Percentiles rank a stretch among this genome's conserved stretches.
These are phyloP conservation scores for Leccinum barrowsii DNA, from an alignment of 768 basidiomycete genomes.

Conservation along the genomic window DNA sequence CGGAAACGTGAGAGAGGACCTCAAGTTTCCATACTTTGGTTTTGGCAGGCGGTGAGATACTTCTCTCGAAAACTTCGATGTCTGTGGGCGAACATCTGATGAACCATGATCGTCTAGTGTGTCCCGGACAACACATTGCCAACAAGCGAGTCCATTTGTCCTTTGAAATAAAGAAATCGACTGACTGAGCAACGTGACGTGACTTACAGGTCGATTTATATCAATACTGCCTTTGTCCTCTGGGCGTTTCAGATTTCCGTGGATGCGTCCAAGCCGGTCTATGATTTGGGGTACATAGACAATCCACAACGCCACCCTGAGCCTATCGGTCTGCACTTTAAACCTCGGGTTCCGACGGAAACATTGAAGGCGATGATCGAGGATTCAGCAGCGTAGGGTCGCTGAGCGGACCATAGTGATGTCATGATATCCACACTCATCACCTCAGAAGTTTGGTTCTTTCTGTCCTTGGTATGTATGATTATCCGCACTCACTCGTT, in stretches of 20 bases:
- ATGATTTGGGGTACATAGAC: constrained; percentile 50
- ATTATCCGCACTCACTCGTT: too few relatives aligned
- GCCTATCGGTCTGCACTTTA: constrained; percentile 52
- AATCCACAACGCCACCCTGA: constrained; percentile 17
- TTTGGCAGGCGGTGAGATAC: constrained; percentile 39
- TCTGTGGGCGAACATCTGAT: too few relatives aligned
- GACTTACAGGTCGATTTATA: constrained; percentile 8
- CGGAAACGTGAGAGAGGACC: constrained; percentile 37
- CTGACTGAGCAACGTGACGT: neutral
- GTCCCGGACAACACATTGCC: constrained; percentile 57
- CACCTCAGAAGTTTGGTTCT: too few relatives aligned
- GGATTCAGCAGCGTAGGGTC: neutral
- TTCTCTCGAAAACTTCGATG: neutral
- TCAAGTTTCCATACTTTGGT: constrained; percentile 49
- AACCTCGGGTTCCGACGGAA: constrained; percentile 33
- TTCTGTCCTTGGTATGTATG: too few relatives aligned
- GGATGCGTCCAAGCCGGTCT: constrained; percentile 47
- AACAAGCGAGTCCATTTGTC: constrained; percentile 28
- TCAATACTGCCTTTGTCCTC: constrained; percentile 42
- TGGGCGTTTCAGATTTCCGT: constrained; percentile 55
- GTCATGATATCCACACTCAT: too few relatives aligned
- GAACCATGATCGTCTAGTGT: constrained; percentile 32
- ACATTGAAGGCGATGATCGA: constrained; percentile 1
- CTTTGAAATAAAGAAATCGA: neutral
- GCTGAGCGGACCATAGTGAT: too few relatives aligned